Evolutionary conservation across 345 rosid genomes (phyloP).

Genomic region (Salix arbutifolia): DNA sequence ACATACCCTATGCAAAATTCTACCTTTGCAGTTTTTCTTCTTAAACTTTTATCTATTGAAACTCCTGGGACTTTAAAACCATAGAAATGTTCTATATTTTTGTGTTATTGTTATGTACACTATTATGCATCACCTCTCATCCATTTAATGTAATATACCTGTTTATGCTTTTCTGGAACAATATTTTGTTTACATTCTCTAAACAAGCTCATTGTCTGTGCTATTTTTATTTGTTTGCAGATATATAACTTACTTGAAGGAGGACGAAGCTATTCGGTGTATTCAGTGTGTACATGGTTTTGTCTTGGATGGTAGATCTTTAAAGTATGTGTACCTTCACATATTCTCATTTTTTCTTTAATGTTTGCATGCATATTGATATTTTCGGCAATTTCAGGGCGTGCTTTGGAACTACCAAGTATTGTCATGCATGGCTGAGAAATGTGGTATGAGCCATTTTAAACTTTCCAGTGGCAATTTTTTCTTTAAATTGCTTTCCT

Average conservation of each 20-base stretch:
- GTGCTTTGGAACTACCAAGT: slow-evolving; percentile 92
- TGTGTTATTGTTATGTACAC: too few relatives aligned
- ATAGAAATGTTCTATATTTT: too few relatives aligned
- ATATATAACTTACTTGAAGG: slow-evolving; percentile 75
- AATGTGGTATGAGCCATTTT: slow-evolving; percentile 51
- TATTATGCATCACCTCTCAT: too few relatives aligned
- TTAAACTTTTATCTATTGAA: too few relatives aligned
- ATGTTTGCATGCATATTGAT: slow-evolving; percentile 15
- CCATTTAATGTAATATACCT: too few relatives aligned
- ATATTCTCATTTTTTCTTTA: not conserved
- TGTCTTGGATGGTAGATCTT: slow-evolving; percentile 73
- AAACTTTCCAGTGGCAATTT: not conserved
- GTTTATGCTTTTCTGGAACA: too few relatives aligned
- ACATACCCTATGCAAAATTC: too few relatives aligned
- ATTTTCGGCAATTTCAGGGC: slow-evolving; percentile 48
- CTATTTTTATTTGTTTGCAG: slow-evolving; percentile 25
- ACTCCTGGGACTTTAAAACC: too few relatives aligned
- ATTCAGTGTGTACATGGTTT: slow-evolving; percentile 89
- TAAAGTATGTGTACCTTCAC: slow-evolving; percentile 42
- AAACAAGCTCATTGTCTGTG: not conserved
- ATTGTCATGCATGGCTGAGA: slow-evolving; percentile 97
- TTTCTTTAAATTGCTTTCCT: not conserved
- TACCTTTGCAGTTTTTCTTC: too few relatives aligned
- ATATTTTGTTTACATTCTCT: not conserved
- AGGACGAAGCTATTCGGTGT: slow-evolving; percentile 90